Conservation (phyloP, 768 basidiomycete genomes). For the Agrocybe praecox region DNA sequence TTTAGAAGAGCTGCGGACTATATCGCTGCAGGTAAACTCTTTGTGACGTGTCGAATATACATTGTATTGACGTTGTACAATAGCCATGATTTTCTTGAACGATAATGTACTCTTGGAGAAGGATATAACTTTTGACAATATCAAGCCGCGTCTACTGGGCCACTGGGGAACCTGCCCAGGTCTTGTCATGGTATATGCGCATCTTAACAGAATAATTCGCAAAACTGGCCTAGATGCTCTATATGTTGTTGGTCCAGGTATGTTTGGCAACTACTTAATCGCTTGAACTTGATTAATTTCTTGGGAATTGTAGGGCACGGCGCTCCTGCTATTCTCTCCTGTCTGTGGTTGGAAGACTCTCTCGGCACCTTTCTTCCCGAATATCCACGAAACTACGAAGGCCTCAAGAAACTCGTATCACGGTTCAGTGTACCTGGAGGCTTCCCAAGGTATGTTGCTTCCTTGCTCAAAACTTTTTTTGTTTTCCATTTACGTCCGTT, state of each 20-base stretch:
- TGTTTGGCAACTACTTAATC: constrained; percentile 5
- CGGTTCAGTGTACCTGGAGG: constrained; percentile 84
- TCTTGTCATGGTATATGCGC: constrained; percentile 70
- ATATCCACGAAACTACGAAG: constrained; percentile 56
- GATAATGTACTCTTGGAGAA: constrained; percentile 70
- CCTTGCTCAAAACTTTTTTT: neutral
- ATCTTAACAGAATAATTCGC: constrained; percentile 65
- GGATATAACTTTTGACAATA: constrained; percentile 61
- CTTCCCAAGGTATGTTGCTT: constrained; percentile 64
- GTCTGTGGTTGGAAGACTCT: constrained; percentile 85
- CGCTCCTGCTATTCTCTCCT: constrained; percentile 85
- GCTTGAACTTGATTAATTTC: neutral
- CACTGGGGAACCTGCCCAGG: constrained; percentile 89
- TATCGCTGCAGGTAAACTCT: constrained; percentile 63
- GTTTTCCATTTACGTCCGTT: too few species aligned
- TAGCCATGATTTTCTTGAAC: constrained; percentile 86
- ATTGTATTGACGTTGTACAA: constrained; percentile 2
- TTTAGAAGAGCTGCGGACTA: constrained; percentile 70
- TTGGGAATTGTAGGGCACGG: constrained; percentile 61
- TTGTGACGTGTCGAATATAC: neutral
- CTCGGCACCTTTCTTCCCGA: constrained; percentile 58
- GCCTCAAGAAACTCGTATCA: constrained; percentile 69
- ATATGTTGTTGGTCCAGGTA: constrained; percentile 81
- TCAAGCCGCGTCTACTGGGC: constrained; percentile 81
- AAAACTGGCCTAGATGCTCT: constrained; percentile 65